Evolutionary conservation across 169 alveolate genomes (phyloP).

Genomic region (Babesia ovata): DNA sequence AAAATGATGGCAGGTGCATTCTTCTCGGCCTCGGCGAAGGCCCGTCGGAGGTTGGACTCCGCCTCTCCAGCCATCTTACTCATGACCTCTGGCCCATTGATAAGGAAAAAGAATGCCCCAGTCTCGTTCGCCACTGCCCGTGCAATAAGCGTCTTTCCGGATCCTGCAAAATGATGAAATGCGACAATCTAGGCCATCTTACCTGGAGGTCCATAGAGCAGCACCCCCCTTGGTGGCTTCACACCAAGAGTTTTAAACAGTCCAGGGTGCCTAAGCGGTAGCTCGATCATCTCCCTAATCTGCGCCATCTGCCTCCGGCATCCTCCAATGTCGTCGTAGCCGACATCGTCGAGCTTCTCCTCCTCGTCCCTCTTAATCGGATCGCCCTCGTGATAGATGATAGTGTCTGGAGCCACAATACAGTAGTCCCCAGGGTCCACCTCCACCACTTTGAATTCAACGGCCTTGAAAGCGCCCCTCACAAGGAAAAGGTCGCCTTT

Average conservation of each 20-base stretch:
- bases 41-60: conserved; percentile 96
- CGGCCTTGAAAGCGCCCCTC: conserved; percentile 99
- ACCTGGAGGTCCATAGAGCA: conserved; percentile 99
- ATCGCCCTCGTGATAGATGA: conserved; percentile 94
- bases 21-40: conserved; percentile 96
- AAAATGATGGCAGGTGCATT: conserved; percentile 99
- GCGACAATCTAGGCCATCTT: neutral
- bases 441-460: conserved; percentile 99
- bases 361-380: conserved; percentile 99
- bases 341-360: conserved; percentile 98
- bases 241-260: conserved; percentile 98
- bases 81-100: conserved; percentile 98
- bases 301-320: conserved; percentile 99
- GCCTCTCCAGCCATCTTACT: conserved; percentile 99
- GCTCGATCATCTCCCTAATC: conserved; percentile 98
- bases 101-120: conserved; percentile 95
- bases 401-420: conserved; percentile 99
- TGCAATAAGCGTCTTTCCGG: conserved; percentile 99
- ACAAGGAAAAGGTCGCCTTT: conserved; percentile 98
- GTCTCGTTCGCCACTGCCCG: conserved; percentile 99
- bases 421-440: conserved; percentile 99
- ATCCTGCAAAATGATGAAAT: conserved; percentile 54
- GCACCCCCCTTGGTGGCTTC: conserved; percentile 99
- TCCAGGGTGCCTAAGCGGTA: conserved; percentile 99
- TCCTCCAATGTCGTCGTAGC: conserved; percentile 99